Percentiles rank a stretch among this genome's conserved stretches.
These are phyloP conservation scores for Didymosphaeria variabile DNA, from an alignment of 2,329 filamentous ascomycete genomes.

Conservation along the genomic window DNA sequence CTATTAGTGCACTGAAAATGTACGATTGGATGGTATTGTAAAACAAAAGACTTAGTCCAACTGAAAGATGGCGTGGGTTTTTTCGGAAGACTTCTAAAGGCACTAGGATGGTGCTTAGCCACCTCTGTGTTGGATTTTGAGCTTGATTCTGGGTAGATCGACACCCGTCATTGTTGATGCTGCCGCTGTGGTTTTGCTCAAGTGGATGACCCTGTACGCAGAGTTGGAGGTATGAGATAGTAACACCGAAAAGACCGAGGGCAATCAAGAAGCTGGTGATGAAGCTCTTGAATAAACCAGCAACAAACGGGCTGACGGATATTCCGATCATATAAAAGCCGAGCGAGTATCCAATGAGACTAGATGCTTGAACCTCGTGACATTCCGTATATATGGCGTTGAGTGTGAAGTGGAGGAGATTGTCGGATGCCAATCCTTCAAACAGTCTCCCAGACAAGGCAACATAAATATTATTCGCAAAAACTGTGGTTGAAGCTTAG, in stretches of 20 bases:
- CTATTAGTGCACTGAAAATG: neutral
- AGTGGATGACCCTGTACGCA: too few relatives aligned
- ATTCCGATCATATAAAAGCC: slow-evolving; percentile 24
- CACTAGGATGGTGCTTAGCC: too few relatives aligned
- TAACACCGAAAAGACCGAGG: slow-evolving; percentile 14
- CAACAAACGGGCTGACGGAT: slow-evolving; percentile 20
- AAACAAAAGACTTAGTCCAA: neutral
- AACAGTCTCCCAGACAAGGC: slow-evolving; percentile 20
- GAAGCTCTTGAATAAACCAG: slow-evolving; percentile 19
- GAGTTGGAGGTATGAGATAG: neutral
- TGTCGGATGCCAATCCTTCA: slow-evolving; percentile 24
- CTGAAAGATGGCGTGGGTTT: too few relatives aligned
- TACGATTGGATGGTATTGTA: neutral
- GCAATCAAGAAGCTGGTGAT: slow-evolving; percentile 20
- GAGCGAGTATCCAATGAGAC: slow-evolving; percentile 16
- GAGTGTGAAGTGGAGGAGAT: slow-evolving; percentile 21
- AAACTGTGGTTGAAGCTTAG: neutral
- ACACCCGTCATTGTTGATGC: too few relatives aligned
- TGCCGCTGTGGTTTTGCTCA: too few relatives aligned
- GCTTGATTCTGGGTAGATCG: too few relatives aligned
- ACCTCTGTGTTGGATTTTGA: too few relatives aligned
- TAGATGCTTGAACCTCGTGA: neutral
- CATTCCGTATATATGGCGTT: slow-evolving; percentile 12
- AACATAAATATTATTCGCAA: slow-evolving; percentile 8
- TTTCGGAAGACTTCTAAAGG: too few relatives aligned